These are phyloP conservation scores for Candida methanosorbosa DNA, from an alignment of 805 yeast species.

Conservation along the genomic window DNA sequence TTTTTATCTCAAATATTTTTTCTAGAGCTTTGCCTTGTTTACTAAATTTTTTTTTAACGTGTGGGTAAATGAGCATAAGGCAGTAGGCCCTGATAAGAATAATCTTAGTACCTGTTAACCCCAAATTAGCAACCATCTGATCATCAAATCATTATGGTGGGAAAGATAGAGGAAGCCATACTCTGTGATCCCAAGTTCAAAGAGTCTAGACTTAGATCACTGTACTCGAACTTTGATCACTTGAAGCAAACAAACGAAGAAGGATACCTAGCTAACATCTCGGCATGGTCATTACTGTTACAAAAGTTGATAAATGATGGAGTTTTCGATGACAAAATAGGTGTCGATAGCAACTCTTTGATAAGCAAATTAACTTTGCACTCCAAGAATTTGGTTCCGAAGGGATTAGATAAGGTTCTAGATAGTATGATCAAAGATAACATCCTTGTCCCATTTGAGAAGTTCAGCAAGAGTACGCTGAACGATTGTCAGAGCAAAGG, in stretches of 20 bases:
- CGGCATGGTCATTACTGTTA: conserved; percentile 35
- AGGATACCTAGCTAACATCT: conserved; percentile 41
- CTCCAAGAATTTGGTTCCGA: conserved; percentile 11
- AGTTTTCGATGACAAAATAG: conserved; percentile 18
- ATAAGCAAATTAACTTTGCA: conserved; percentile 7
- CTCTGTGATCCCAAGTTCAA: conserved; percentile 26
- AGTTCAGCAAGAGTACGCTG: conserved; percentile 4
- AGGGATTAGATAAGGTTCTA: conserved; percentile 17
- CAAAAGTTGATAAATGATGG: conserved; percentile 14
- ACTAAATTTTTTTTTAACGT: too few species aligned
- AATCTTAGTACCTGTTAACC: too few species aligned
- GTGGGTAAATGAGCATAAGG: too few species aligned
- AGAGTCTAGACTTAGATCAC: conserved; percentile 32
- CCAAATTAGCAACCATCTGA: not conserved
- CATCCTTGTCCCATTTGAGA: conserved; percentile 13
- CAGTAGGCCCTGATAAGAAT: too few species aligned
- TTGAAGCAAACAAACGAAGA: conserved; percentile 34
- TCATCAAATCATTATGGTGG: not conserved
- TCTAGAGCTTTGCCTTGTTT: too few species aligned
- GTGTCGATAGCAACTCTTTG: conserved; percentile 12
- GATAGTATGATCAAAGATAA: conserved; percentile 14
- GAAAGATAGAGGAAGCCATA: conserved; percentile 3
- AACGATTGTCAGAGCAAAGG: conserved; percentile 2
- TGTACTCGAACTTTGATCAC: conserved; percentile 38
- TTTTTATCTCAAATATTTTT: too few species aligned